These are phyloP conservation scores for Fraxinus excelsior DNA, from an alignment of 257 asterid species.

Conservation along the genomic window DNA sequence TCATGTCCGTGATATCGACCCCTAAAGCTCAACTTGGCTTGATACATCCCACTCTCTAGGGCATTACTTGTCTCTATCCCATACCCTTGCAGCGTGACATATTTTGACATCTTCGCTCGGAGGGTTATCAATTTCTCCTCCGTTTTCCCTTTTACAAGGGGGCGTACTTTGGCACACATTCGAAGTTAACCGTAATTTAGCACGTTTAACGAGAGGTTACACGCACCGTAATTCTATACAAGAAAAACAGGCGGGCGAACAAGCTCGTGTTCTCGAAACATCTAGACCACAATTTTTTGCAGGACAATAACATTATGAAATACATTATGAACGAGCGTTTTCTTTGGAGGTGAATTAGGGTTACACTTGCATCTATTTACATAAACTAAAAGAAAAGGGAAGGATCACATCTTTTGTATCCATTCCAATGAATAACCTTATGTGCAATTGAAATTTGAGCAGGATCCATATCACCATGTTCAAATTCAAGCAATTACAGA, in stretches of 20 bases:
- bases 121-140: too few species aligned
- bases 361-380: constrained; percentile 38
- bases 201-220: too few species aligned
- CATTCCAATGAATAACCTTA: constrained; percentile 47
- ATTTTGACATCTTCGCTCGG: too few species aligned
- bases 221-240: too few species aligned
- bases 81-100: too few species aligned
- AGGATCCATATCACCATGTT: constrained; percentile 39
- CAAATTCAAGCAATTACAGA: constrained; percentile 27
- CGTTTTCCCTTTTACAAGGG: too few species aligned
- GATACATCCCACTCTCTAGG: too few species aligned
- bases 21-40: too few species aligned
- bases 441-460: constrained; percentile 26
- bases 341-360: neutral
- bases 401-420: constrained; percentile 33
- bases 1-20: too few species aligned
- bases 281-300: neutral
- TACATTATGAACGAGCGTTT: constrained; percentile 21
- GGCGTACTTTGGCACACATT: too few species aligned
- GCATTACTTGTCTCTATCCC: too few species aligned
- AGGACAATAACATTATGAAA: neutral
- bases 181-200: too few species aligned
- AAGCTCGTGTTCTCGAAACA: neutral
- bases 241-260: neutral
- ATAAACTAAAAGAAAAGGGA: constrained; percentile 20